Evolutionary conservation across 2,329 filamentous ascomycete species (phyloP), one percentile per base, ranked within the genome.

Genomic region (Fusarium armeniacum): DNA sequence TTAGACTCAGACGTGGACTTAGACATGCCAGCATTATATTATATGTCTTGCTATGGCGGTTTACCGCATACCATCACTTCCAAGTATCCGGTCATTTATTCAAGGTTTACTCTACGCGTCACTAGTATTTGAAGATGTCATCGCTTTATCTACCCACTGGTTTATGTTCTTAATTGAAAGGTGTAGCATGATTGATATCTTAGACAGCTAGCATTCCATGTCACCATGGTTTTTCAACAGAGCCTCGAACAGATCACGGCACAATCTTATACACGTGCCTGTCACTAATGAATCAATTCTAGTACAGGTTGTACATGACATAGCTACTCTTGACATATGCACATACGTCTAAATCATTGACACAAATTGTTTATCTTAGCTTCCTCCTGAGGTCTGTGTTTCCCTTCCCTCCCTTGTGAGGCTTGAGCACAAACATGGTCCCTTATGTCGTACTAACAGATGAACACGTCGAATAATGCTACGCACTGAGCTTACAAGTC

Each of bases 391-490:
- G 55, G 58, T 65, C 51, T 52, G 28, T 61, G 63, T 49, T 59
- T 55, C 56, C 62, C 58, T 51, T 59, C 41, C 49, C 49, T 51
- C 35, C 35, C 49, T 41, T 40, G 49, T 51, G 49, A 51, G 49
- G 44, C 53, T 49, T 53, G 28, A 57, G 40, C 62, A 55, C 54
- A 53, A 58, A 54, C 55, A 61, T 61, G 45, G 62, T 41, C 50
- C 51, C 55, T 53, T 53, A 52, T 63, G 59, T 71, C 53, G 52
- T 70, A 67, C 69, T 63, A 41, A 66, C 45, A 57, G 61, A 55
- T 55, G 69, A 73, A 73, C 59, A 74, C 62, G 62, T 71, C 60
- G 60, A 60, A 59, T 30, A 65, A 60, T 62, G 47, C 54, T 49
- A 62, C 63, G 40, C 40, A 59, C 47, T 44, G 47, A 46, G 55